Percentiles rank a stretch among this genome's conserved stretches.
These are phyloP conservation scores for Lentinus tigrinus DNA, from an alignment of 768 basidiomycete species.

Conservation along the genomic window DNA sequence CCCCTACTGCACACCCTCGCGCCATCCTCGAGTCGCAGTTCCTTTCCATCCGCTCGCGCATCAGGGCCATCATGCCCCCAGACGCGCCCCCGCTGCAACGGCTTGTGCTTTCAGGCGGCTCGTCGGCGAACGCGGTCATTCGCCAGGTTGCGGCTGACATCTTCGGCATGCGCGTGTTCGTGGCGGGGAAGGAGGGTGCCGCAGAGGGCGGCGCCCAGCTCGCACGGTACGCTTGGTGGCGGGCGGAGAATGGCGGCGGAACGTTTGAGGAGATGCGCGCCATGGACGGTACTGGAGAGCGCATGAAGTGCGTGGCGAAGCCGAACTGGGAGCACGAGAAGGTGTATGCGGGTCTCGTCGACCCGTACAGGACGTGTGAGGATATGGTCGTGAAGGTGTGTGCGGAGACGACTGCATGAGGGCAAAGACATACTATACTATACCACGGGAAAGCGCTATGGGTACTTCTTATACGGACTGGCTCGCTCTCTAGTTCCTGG, in stretches of 20 bases:
- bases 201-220: constrained; percentile 71
- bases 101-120: constrained; percentile 78
- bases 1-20: constrained; percentile 55
- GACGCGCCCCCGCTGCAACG: constrained; percentile 56
- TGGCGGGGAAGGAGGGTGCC: constrained; percentile 67
- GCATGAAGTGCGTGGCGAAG: constrained; percentile 61
- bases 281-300: constrained; percentile 47
- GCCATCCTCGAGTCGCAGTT: constrained; percentile 86
- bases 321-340: constrained; percentile 44
- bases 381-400: constrained; percentile 33
- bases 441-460: no score
- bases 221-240: constrained; percentile 74
- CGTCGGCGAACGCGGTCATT: constrained; percentile 70
- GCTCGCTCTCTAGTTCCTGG: no score
- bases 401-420: no score
- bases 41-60: constrained; percentile 73
- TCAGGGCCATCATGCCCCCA: constrained; percentile 63
- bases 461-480: no score
- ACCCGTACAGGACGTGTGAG: constrained; percentile 57
- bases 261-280: constrained; percentile 66
- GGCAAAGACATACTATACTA: no score
- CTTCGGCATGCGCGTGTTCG: constrained; percentile 74
- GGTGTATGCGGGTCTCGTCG: constrained; percentile 56
- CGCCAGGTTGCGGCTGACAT: constrained; percentile 76
- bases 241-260: constrained; percentile 40